Percentiles rank a stretch among this genome's conserved stretches.
Evolutionary conservation across 495 filamentous ascomycete genomes (phyloP).

Genomic region (Xylaria cubensis): DNA sequence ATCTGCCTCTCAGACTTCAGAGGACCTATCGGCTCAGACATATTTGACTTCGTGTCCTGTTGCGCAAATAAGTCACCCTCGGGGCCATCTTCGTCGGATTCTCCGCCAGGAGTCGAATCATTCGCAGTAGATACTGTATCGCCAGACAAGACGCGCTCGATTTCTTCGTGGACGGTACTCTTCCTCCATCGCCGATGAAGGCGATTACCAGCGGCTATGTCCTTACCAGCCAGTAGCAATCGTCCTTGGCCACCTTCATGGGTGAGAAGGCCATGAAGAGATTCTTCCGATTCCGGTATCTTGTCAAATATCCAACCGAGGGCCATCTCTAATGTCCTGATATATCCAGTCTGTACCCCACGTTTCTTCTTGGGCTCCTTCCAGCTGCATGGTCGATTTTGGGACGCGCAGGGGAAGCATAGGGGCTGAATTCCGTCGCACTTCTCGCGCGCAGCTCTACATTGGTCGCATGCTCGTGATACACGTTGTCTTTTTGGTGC

Average conservation of each 20-base stretch:
- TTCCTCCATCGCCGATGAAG: slow-evolving; percentile 65
- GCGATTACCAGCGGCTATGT: slow-evolving; percentile 57
- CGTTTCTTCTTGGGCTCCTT: slow-evolving; percentile 74
- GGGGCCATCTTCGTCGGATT: slow-evolving; percentile 40
- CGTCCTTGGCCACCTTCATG: slow-evolving; percentile 34
- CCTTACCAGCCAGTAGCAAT: slow-evolving; percentile 49
- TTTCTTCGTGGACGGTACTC: slow-evolving; percentile 57
- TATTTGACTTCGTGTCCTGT: background rate
- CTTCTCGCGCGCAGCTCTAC: slow-evolving; percentile 68
- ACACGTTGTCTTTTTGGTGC: slow-evolving; percentile 64
- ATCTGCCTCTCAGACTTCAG: slow-evolving; percentile 39
- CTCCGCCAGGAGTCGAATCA: slow-evolving; percentile 45
- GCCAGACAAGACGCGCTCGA: slow-evolving; percentile 62
- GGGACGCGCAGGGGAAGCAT: slow-evolving; percentile 68
- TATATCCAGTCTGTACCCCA: slow-evolving; percentile 70
- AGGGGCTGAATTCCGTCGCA: slow-evolving; percentile 69
- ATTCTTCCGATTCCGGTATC: slow-evolving; percentile 38
- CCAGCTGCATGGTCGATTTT: slow-evolving; percentile 69
- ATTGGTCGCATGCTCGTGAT: slow-evolving; percentile 72
- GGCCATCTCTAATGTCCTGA: slow-evolving; percentile 63
- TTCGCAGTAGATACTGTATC: slow-evolving; percentile 33
- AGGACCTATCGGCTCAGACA: background rate
- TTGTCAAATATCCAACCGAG: slow-evolving; percentile 48
- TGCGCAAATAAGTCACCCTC: slow-evolving; percentile 38
- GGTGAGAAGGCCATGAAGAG: slow-evolving; percentile 41